Evolutionary conservation across 2,329 filamentous ascomycete genomes (phyloP), one percentile per base, ranked within the genome.

Genomic region (Aspergillus sp.): DNA sequence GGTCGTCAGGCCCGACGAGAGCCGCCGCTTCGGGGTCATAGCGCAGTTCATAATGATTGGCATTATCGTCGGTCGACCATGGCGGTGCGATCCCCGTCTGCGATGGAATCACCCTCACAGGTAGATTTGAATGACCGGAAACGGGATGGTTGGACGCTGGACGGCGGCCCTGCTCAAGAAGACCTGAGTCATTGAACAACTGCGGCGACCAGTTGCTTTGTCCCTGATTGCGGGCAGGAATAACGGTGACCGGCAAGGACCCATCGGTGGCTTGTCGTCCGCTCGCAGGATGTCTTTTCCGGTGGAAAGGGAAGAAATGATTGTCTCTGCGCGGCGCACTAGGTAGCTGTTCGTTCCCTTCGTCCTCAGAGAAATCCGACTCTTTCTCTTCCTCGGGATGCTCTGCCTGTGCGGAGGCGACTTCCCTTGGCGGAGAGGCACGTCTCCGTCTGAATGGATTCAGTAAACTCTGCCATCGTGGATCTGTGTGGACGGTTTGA

Each of bases 381-480:
- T 53, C 54, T 41, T 57, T 50, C 33, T 51, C 48, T 50, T 53
- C 47, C 47, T 54, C 41, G 50, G 44, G 25, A 43, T 52, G 43
- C 43, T 71, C 73, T 33, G 76, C 74, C 56, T 76, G 73, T 2
- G 79, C 81, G 44, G 73, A 75, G 25, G 78, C 79, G 41, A 84
- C 72, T 61, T 84, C 81, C 30, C 75, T 75, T 5, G 81, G 81
- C 9, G 81, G 77, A 25, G 79, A 79, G 2, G 74, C 75, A 23
- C 77, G 76, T 58, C 77, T 75, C 39, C 79, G 70, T 56, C 76
- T 78, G 64, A 84, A 84, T 0, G 78, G 76, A 51, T 82, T 80
- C 6, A 76, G 60, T 6, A 82, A 67, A 23, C 68, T 64, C 43
- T 75, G 71, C 78, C 79, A 82, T 47, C 64, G 55, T 2, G 59